A percentile compares a stretch with the other conserved stretches of the same genome.
These are phyloP conservation scores for Flaveria ramosissima DNA, from an alignment of 129 eudicot genomes.

Conservation along the genomic window DNA sequence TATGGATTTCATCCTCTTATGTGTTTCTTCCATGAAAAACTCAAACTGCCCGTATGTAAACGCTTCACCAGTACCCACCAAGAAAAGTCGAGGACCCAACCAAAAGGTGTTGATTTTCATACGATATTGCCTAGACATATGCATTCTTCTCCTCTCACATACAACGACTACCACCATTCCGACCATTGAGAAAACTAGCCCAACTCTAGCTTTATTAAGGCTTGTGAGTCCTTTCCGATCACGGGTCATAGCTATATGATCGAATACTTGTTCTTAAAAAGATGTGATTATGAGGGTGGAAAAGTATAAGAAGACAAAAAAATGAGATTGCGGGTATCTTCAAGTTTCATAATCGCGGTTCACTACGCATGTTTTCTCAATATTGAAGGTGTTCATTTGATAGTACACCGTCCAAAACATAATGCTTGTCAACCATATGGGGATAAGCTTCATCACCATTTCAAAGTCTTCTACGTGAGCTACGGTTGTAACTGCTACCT, in stretches of 20 bases:
- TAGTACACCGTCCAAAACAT: constrained; percentile 83
- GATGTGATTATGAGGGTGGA: constrained; percentile 73
- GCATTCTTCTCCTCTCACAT: constrained; percentile 53
- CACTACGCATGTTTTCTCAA: constrained; percentile 79
- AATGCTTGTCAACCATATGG: constrained; percentile 79
- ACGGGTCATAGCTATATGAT: constrained; percentile 51
- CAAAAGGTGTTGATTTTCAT: constrained; percentile 51
- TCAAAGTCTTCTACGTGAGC: constrained; percentile 77
- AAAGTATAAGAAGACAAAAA: constrained; percentile 58
- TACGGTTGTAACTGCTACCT: constrained; percentile 38
- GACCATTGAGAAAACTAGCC: constrained; percentile 51
- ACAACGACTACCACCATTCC: constrained; percentile 71
- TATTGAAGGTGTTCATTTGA: constrained; percentile 83
- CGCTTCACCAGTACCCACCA: constrained; percentile 85
- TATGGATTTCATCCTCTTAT: constrained; percentile 88
- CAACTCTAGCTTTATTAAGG: constrained; percentile 70
- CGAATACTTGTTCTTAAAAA: constrained; percentile 55
- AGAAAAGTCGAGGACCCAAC: constrained; percentile 78
- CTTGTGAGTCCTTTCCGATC: constrained; percentile 52
- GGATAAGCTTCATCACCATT: constrained; percentile 73
- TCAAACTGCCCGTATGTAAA: constrained; percentile 82
- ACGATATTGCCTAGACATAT: constrained; percentile 3
- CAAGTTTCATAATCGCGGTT: constrained; percentile 52
- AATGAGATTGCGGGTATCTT: constrained; percentile 65
- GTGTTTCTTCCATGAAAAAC: constrained; percentile 85